Percentiles rank a stretch among this genome's conserved stretches.
Conservation (phyloP, 345 rosid species). For the Rhizophora mangle region DNA sequence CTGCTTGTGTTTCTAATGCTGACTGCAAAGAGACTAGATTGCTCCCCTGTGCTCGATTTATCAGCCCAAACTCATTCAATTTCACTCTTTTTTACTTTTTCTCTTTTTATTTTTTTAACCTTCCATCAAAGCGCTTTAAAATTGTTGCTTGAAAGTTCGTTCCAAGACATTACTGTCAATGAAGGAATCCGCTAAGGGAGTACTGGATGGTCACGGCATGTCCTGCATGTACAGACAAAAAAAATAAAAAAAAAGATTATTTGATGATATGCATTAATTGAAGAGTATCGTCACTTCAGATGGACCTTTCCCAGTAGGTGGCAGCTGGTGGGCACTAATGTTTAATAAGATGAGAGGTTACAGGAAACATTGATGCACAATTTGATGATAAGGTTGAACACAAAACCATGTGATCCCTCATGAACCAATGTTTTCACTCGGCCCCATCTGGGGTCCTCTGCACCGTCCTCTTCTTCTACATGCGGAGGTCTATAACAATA, state of each 20-base stretch:
- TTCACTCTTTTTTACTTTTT: background rate
- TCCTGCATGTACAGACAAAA: background rate
- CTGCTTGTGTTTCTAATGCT: background rate
- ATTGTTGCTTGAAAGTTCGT: background rate
- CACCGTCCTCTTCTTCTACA: background rate
- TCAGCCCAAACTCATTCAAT: background rate
- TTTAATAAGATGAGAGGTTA: background rate
- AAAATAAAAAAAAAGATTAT: too few species aligned
- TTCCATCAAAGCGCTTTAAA: background rate
- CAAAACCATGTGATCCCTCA: slow-evolving; percentile 16
- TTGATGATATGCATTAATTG: too few species aligned
- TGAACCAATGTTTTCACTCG: background rate
- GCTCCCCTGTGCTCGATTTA: background rate
- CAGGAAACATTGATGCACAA: background rate
- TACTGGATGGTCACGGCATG: background rate
- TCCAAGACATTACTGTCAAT: background rate
- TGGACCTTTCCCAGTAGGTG: background rate
- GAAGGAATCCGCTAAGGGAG: background rate
- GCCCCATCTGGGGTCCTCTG: slow-evolving; percentile 1
- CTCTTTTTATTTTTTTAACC: background rate
- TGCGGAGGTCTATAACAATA: background rate
- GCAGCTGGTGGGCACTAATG: background rate
- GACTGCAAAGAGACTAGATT: background rate
- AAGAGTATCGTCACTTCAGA: background rate
- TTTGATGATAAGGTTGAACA: slow-evolving; percentile 3